A percentile compares a stretch with the other conserved stretches of the same genome.
These are phyloP conservation scores for Naganishia albida DNA, from an alignment of 1,284 basidiomycete species.

Conservation along the genomic window DNA sequence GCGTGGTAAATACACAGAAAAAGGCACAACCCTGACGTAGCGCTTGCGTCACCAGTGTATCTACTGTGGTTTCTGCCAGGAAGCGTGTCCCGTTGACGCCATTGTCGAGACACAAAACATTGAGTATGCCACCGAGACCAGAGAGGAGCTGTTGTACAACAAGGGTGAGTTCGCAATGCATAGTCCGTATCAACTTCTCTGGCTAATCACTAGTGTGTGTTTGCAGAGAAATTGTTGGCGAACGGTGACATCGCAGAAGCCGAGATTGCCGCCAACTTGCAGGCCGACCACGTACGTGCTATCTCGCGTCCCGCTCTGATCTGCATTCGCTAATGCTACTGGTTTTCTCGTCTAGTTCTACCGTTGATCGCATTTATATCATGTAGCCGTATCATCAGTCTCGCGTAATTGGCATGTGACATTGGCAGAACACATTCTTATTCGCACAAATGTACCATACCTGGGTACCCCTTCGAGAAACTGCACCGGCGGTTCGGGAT, in stretches of 20 bases:
- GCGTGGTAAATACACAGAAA: neutral
- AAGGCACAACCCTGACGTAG: neutral
- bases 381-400: conserved; percentile 23
- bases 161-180: conserved; percentile 61
- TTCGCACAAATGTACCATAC: neutral
- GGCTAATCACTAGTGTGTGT: neutral
- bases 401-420: neutral
- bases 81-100: conserved; percentile 98
- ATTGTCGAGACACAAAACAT: conserved; percentile 99
- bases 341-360: conserved; percentile 15
- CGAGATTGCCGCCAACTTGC: conserved; percentile 91
- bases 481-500: too few species aligned
- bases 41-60: conserved; percentile 65
- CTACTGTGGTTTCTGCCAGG: conserved; percentile 97
- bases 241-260: conserved; percentile 96
- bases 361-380: conserved; percentile 11
- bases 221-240: conserved; percentile 74
- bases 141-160: conserved; percentile 98
- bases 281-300: conserved; percentile 59
- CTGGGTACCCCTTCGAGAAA: neutral
- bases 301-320: neutral
- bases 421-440: conserved; percentile 4
- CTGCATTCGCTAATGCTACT: neutral
- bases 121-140: conserved; percentile 94
- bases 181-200: conserved; percentile 19